These are phyloP conservation scores for Diaporthe citri DNA, from an alignment of 2,329 filamentous ascomycete genomes.

Conservation along the genomic window DNA sequence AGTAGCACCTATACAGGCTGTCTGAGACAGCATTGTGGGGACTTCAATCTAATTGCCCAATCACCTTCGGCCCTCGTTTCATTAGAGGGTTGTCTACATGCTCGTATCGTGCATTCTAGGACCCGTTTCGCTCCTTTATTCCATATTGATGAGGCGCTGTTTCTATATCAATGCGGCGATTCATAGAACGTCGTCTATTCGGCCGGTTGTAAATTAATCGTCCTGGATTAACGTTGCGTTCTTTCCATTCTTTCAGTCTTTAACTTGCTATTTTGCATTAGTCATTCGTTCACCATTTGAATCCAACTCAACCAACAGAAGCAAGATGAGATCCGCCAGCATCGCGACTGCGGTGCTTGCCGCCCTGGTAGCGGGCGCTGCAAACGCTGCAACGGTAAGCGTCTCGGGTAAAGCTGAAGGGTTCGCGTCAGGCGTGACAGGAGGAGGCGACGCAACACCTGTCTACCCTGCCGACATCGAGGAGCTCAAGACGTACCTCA, in stretches of 20 bases:
- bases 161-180: background rate
- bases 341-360: background rate
- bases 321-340: background rate
- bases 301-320: background rate
- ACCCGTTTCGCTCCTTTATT: background rate
- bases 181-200: background rate
- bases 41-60: background rate
- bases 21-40: background rate
- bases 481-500: constrained; percentile 71
- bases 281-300: background rate
- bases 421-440: constrained; percentile 67
- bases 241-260: background rate
- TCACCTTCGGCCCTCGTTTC: background rate
- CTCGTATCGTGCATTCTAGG: background rate
- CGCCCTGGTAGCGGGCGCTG: constrained; percentile 42
- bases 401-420: constrained; percentile 55
- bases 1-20: background rate
- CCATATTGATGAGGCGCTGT: background rate
- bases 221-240: background rate
- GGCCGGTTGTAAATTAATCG: background rate
- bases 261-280: background rate
- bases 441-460: constrained; percentile 66
- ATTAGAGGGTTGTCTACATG: background rate
- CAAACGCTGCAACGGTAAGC: constrained; percentile 43
- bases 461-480: constrained; percentile 67